A percentile compares a stretch with the other conserved stretches of the same genome.
phyloP scores from a whole-genome alignment of 2,329 filamentous ascomycete genomes.

The Colletotrichum caudatum region DNA sequence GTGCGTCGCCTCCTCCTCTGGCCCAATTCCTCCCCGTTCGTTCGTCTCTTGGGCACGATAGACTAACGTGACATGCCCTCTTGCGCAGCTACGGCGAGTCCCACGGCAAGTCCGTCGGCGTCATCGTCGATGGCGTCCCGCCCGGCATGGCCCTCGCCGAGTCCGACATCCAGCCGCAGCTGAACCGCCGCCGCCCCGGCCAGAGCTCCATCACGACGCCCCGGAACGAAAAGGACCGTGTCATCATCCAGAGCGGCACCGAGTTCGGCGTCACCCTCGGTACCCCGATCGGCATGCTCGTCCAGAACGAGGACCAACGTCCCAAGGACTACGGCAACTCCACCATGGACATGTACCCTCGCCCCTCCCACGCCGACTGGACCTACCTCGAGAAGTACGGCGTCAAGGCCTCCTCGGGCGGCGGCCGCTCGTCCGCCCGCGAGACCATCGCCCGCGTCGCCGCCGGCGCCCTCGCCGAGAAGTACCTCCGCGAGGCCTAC shows the following conservation, averaged over 20 bases:
- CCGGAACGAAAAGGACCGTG: constrained; percentile 89
- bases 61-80: constrained; percentile 24
- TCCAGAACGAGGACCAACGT: constrained; percentile 92
- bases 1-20: constrained; percentile 60
- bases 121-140: constrained; percentile 93
- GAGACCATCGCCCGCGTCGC: constrained; percentile 96
- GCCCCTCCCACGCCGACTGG: constrained; percentile 94
- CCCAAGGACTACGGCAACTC: constrained; percentile 90
- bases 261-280: constrained; percentile 91
- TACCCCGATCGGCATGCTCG: constrained; percentile 88
- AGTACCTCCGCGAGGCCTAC: constrained; percentile 85
- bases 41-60: constrained; percentile 23
- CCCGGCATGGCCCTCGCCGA: constrained; percentile 89
- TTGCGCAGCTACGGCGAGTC: constrained; percentile 67
- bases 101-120: constrained; percentile 92
- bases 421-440: constrained; percentile 78
- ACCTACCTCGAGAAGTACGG: constrained; percentile 99
- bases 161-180: constrained; percentile 91
- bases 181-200: constrained; percentile 89
- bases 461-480: constrained; percentile 91
- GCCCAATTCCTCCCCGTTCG: constrained; percentile 35
- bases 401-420: constrained; percentile 85
- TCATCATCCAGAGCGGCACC: constrained; percentile 92
- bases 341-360: constrained; percentile 92
- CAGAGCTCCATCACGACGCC: constrained; percentile 93